Evolutionary conservation across 2,329 filamentous ascomycete genomes (phyloP).

Genomic region (Diaporthe velutina): DNA sequence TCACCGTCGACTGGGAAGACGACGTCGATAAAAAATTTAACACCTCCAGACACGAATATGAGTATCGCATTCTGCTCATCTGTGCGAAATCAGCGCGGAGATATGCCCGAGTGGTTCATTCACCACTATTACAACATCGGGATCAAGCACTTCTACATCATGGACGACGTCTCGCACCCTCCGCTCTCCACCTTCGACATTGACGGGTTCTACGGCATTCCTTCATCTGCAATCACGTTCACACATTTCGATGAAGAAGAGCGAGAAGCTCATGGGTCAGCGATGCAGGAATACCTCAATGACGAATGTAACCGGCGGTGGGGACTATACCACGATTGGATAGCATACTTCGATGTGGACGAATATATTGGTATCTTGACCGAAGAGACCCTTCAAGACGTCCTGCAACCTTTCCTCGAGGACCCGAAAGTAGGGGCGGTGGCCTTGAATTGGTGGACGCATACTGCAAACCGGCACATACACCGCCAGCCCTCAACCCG

Average conservation of each 20-base stretch:
- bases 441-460: slow-evolving; percentile 49
- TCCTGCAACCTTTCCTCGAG: slow-evolving; percentile 43
- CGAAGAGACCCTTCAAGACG: slow-evolving; percentile 44
- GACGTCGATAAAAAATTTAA: background rate
- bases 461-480: slow-evolving; percentile 46
- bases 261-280: background rate
- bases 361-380: slow-evolving; percentile 48
- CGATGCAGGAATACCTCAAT: slow-evolving; percentile 25
- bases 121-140: slow-evolving; percentile 42
- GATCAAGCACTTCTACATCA: slow-evolving; percentile 39
- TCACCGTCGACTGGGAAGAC: background rate
- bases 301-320: slow-evolving; percentile 38
- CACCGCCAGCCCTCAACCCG: slow-evolving; percentile 44
- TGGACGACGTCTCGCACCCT: slow-evolving; percentile 41
- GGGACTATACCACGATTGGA: slow-evolving; percentile 46
- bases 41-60: background rate
- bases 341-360: slow-evolving; percentile 50
- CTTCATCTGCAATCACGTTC: slow-evolving; percentile 15
- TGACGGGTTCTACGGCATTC: slow-evolving; percentile 23
- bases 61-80: slow-evolving; percentile 30
- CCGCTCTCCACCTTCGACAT: slow-evolving; percentile 31
- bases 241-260: slow-evolving; percentile 3
- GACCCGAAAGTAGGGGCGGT: slow-evolving; percentile 47
- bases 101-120: slow-evolving; percentile 40
- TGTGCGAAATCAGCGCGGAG: slow-evolving; percentile 37